Conservation (phyloP, 108 stramenopile species). For the Craspedostauros australis region DNA sequence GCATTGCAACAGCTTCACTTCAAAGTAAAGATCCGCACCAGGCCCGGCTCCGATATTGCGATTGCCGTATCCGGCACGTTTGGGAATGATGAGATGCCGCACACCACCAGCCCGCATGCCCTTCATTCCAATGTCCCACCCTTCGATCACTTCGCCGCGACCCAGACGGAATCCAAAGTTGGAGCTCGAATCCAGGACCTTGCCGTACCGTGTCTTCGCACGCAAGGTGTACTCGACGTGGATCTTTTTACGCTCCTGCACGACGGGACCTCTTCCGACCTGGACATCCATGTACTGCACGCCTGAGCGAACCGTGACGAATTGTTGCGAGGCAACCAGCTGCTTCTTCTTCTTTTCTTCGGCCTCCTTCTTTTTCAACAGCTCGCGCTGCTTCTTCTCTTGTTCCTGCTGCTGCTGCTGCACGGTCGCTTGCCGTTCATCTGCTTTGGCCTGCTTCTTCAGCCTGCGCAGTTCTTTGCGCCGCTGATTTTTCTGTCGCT, state of each 20-base stretch:
- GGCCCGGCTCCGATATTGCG: slow-evolving; percentile 46
- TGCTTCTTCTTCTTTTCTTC: slow-evolving; percentile 9
- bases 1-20: slow-evolving; percentile 40
- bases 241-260: slow-evolving; percentile 28
- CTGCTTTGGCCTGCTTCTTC: slow-evolving; percentile 4
- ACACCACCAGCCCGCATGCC: slow-evolving; percentile 73
- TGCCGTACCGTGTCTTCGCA: slow-evolving; percentile 21
- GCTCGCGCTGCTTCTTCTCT: slow-evolving; percentile 1
- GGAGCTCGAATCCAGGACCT: slow-evolving; percentile 32
- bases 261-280: slow-evolving; percentile 26
- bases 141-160: slow-evolving; percentile 49
- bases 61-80: slow-evolving; percentile 59
- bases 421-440: slow-evolving; percentile 1
- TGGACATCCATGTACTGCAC: slow-evolving; percentile 37
- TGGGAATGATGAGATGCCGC: slow-evolving; percentile 61
- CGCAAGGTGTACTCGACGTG: slow-evolving; percentile 25
- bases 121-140: slow-evolving; percentile 67
- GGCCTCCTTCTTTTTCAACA: slow-evolving; percentile 6
- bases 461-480: slow-evolving; percentile 23
- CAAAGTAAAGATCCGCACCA: slow-evolving; percentile 42
- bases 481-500: slow-evolving; percentile 12
- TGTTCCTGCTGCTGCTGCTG: not conserved
- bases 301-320: slow-evolving; percentile 19
- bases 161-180: slow-evolving; percentile 43
- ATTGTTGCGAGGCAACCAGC: not conserved